Base-by-base conservation (phyloP, 495 filamentous ascomycete species). In the Penicillium turbatum region DNA sequence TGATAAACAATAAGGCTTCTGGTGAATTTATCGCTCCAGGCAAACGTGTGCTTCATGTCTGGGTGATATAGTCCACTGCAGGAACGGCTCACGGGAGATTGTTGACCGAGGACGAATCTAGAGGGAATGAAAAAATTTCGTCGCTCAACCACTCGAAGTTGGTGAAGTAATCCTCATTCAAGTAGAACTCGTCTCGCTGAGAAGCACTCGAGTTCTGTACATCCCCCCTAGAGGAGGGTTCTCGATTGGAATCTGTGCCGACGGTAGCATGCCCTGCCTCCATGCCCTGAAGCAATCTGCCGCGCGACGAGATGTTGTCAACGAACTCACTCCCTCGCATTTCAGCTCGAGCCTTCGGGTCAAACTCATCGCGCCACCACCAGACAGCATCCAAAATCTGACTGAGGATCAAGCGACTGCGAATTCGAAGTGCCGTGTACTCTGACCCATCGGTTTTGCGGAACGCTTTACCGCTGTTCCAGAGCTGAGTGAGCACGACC, bases 301-400 rank as follows among this genome's bases (percentile, higher is more conserved):
- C 48, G 50, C 19, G n/a, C 47, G 29, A 27, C 17, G 40, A 39
- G 51, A 10, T 59, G 57, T 63, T 62, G 16, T 63, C 63, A 6
- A 45, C 16, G 8, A 48, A 51, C 5, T 61, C 65, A 5, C 47
- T 46, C 0, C 55, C 49, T 12, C 51, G 40, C 9, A 47, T 32
- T 38, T 52, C 44, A 10, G 39, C 13, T 21, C 67, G 59, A 13
- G 62, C 56, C 11, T 67, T 64, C 5, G 65, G 59, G 42, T 72
- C 72, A 41, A 70, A 76, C 51, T 79, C 76, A 51, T 77, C 72
- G 15, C 72, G 65, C 73, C 72, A 79, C 76, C 76, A 79, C 73
- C 74, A 77, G 6, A 77, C 62, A 16, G 71, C 53, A 56, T 79
- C 77, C n/a, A 77, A 55, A 8, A 78, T 64, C 9, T 68, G 64